Conservation (phyloP, 768 basidiomycete species). For the Kwoniella dendrophila region DNA sequence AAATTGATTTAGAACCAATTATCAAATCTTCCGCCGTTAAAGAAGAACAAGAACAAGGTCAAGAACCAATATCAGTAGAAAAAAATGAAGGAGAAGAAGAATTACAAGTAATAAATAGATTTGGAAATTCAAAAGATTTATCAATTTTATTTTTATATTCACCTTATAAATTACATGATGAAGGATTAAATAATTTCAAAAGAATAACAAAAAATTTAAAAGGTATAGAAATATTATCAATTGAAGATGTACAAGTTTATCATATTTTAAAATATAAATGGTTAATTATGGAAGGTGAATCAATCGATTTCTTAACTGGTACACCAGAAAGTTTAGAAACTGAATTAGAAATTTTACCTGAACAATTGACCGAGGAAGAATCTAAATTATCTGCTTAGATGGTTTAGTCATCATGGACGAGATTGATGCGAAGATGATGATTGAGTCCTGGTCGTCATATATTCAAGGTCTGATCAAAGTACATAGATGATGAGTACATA, state of each 20-base stretch:
- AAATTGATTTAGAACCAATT: slow-evolving; percentile 11
- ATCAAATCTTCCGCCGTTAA: not conserved
- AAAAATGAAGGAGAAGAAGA: too few species aligned
- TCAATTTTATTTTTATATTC: slow-evolving; percentile 51
- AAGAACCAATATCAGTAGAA: too few species aligned
- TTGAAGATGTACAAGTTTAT: slow-evolving; percentile 70
- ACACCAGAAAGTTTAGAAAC: slow-evolving; percentile 6
- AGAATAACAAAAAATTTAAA: slow-evolving; percentile 72
- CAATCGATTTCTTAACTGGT: slow-evolving; percentile 64
- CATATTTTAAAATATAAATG: slow-evolving; percentile 81
- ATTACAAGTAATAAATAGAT: slow-evolving; percentile 25
- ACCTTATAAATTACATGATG: slow-evolving; percentile 15
- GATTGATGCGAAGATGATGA: too few species aligned
- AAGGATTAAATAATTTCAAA: slow-evolving; percentile 56
- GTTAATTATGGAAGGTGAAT: slow-evolving; percentile 76
- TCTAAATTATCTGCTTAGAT: not conserved
- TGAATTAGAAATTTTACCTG: slow-evolving; percentile 3
- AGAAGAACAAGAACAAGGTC: not conserved
- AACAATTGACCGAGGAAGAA: slow-evolving; percentile 12
- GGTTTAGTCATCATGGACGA: too few species aligned
- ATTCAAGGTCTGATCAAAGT: too few species aligned
- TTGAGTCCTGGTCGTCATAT: too few species aligned
- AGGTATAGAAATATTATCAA: slow-evolving; percentile 64
- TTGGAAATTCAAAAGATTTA: slow-evolving; percentile 39
- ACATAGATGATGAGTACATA: too few species aligned